Conservation (phyloP, 2,329 filamentous ascomycete species). For the Sarocladium kiliense region DNA sequence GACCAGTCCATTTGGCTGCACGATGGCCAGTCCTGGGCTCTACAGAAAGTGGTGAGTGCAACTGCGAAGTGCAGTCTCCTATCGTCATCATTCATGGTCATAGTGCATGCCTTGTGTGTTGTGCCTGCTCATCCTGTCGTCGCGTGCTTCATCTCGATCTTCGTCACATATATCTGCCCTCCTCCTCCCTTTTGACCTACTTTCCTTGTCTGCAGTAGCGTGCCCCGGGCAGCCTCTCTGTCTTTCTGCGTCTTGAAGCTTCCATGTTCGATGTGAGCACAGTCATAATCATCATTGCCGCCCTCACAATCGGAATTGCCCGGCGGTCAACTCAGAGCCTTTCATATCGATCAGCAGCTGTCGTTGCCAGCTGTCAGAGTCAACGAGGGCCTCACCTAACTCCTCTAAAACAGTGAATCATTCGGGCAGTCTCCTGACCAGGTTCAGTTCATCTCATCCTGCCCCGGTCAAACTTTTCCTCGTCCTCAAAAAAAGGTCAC, state of each 20-base stretch:
- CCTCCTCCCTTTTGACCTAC: neutral
- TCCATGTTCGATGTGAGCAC: too few relatives aligned
- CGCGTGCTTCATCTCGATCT: neutral
- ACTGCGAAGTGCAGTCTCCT: constrained; percentile 4
- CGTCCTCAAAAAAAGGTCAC: neutral
- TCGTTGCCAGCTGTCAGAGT: neutral
- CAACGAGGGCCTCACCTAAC: neutral
- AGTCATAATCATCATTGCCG: too few relatives aligned
- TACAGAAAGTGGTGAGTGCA: constrained; percentile 34
- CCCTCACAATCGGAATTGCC: too few relatives aligned
- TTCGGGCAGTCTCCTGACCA: neutral
- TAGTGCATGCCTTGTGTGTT: neutral
- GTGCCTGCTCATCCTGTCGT: too few relatives aligned
- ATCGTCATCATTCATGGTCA: constrained; percentile 7
- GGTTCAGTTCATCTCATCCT: neutral
- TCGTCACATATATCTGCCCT: too few relatives aligned
- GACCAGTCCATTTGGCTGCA: constrained; percentile 38
- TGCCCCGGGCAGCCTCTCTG: too few relatives aligned
- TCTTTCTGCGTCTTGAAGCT: neutral
- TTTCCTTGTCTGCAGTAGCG: neutral
- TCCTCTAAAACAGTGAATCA: neutral
- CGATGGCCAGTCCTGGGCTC: constrained; percentile 28
- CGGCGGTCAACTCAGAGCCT: too few relatives aligned
- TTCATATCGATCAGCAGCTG: neutral
- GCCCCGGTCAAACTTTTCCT: neutral